phyloP scores from a whole-genome alignment of 2,329 filamentous ascomycete genomes.

The Fusarium armeniacum region DNA sequence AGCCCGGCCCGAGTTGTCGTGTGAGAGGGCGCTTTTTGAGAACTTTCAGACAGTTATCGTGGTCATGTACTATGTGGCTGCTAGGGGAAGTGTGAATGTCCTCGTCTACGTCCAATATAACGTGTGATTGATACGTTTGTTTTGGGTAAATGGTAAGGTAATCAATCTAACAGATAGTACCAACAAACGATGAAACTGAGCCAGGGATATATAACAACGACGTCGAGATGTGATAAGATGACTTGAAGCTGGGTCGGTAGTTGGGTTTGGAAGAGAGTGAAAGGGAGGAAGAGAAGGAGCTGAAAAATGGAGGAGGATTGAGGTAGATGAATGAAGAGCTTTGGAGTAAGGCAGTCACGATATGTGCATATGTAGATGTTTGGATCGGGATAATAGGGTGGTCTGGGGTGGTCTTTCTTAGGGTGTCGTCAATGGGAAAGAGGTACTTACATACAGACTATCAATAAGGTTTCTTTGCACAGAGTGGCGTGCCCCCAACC shows the following conservation, averaged over 20 bases:
- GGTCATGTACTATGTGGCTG: neutral
- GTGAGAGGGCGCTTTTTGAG: neutral
- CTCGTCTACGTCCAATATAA: constrained; percentile 15
- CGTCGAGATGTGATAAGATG: constrained; percentile 1
- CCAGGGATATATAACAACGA: constrained; percentile 12
- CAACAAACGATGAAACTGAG: neutral
- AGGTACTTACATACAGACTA: constrained; percentile 23
- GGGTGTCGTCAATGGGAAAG: constrained; percentile 46
- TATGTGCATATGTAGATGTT: constrained; percentile 37
- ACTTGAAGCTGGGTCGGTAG: constrained; percentile 8
- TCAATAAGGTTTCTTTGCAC: constrained; percentile 50
- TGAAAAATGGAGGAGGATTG: constrained; percentile 35
- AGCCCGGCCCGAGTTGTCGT: neutral
- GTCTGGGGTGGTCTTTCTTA: constrained; percentile 35
- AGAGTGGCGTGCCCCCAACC: constrained; percentile 46
- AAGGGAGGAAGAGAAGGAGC: constrained; percentile 17
- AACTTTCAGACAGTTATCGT: neutral
- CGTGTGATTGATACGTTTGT: neutral
- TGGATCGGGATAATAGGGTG: constrained; percentile 44
- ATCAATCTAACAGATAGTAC: neutral
- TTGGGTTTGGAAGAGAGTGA: constrained; percentile 24
- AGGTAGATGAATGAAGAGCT: constrained; percentile 42
- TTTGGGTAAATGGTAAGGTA: neutral
- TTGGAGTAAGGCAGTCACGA: constrained; percentile 38
- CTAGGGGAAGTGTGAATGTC: constrained; percentile 15